Base-by-base conservation (phyloP, 345 rosid species). In the Hypericum perforatum region DNA sequence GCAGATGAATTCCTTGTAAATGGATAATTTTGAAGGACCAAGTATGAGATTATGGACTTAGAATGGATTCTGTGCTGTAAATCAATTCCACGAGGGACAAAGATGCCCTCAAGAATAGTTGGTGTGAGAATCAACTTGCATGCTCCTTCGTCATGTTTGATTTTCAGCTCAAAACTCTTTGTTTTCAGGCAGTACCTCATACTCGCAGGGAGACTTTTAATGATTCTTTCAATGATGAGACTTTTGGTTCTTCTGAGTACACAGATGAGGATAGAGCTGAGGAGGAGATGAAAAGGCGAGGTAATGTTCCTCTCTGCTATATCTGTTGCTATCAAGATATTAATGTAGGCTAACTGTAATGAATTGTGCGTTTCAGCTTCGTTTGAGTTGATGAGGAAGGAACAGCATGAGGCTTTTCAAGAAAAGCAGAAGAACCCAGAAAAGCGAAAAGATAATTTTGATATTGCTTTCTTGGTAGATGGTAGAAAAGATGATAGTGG, bases 251-350 rank as follows among this genome's bases (percentile, higher is more conserved):
- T 64, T 76, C 85, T 50, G 95, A 88, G 43, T 58, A 39, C 69
- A 65, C 88, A 9, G 74, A 69, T 60, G 98, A 85, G 55, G 94
- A 85, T 67, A 88, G 83, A 72, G 86, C 85, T 71, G 98, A 88
- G 76, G 98, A 88, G 69, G 98, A 92, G 73, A 81, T 77, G 70
- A 82, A 88, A 66, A 83, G 98, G 75, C 81, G 97, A 85, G 95
- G 97, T 92, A 69, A 63, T 39, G 37, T 22, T 46, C 65, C 41
- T 62, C 62, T 53, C 38, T 41, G 47, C 46, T 14, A 32, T 49
- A 59, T 29, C 54, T 8, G 42, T 36, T 48, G 56, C 52, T 58
- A 14, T 41, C 45, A 37, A 38, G 9, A 11, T 7, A 46, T 49
- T 39, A 52, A 5, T 42, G 48, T 56, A 61, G 50, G 38, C 38